These are phyloP conservation scores for Oryza punctata DNA, from an alignment of 176 grass and related monocot species.

Conservation along the genomic window DNA sequence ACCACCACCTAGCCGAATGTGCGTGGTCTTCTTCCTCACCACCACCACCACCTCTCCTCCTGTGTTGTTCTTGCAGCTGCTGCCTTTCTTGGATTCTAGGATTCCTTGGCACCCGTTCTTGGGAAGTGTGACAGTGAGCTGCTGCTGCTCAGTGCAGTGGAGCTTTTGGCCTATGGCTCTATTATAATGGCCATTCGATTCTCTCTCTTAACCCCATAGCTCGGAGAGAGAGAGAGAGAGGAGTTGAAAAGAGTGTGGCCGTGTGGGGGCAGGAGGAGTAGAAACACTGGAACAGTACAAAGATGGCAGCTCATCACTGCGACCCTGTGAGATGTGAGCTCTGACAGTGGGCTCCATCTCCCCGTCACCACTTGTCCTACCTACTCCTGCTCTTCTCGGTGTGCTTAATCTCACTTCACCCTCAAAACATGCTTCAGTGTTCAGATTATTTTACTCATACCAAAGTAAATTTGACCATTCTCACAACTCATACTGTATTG, in stretches of 20 bases:
- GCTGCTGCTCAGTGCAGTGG: slow-evolving; percentile 15
- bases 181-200: slow-evolving; percentile 27
- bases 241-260: background rate
- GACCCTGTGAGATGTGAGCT: slow-evolving; percentile 5
- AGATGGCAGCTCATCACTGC: slow-evolving; percentile 41
- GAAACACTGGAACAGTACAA: slow-evolving; percentile 37
- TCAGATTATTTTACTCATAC: background rate
- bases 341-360: slow-evolving; percentile 31
- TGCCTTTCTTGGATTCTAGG: slow-evolving; percentile 53
- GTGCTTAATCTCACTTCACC: background rate
- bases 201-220: background rate
- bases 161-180: slow-evolving; percentile 44
- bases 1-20: background rate
- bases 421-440: background rate
- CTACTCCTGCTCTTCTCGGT: background rate
- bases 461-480: background rate
- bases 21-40: slow-evolving; percentile 18
- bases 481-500: background rate
- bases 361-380: background rate
- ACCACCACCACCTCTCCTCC: background rate
- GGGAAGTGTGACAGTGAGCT: slow-evolving; percentile 38
- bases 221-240: background rate
- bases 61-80: slow-evolving; percentile 16
- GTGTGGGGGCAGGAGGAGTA: slow-evolving; percentile 7
- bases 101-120: slow-evolving; percentile 52